Conservation (phyloP, 169 alveolate genomes). For the Eimeria maxima region DNA sequence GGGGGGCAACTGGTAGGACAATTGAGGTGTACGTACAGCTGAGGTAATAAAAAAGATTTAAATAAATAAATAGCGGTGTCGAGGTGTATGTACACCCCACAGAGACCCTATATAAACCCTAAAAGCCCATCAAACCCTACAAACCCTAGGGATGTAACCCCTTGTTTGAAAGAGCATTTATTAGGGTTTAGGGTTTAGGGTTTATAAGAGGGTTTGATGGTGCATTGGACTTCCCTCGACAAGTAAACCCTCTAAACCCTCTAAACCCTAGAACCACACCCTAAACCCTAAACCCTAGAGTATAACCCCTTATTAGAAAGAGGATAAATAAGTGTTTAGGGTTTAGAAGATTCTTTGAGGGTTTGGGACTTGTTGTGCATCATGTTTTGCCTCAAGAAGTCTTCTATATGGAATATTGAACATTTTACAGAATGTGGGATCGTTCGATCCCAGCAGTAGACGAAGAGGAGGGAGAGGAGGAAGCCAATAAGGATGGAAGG, state of each 20-base stretch:
- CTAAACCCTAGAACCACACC: no score
- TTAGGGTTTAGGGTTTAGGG: no score
- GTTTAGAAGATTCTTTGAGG: slow-evolving; percentile 49
- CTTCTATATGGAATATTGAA: slow-evolving; percentile 44
- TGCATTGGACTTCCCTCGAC: no score
- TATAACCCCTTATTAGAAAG: not conserved
- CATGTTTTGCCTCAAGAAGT: slow-evolving; percentile 51
- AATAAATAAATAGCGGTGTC: not conserved
- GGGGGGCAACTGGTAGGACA: not conserved
- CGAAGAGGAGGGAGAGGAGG: slow-evolving; percentile 77
- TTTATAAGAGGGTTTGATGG: no score
- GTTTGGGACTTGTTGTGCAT: slow-evolving; percentile 49
- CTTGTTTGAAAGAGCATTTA: no score
- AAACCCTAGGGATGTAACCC: no score
- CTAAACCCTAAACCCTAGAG: slow-evolving; percentile 21
- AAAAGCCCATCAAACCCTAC: no score
- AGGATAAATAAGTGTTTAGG: not conserved
- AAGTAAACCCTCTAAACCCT: no score
- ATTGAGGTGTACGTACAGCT: not conserved
- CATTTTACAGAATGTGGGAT: slow-evolving; percentile 1
- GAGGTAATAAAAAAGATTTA: not conserved
- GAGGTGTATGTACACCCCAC: not conserved
- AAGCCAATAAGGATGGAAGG: slow-evolving; percentile 67
- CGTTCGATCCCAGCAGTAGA: slow-evolving; percentile 51
- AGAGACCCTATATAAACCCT: no score